Conservation (phyloP, 345 rosid genomes). For the Crucihimalaya himalaica region DNA sequence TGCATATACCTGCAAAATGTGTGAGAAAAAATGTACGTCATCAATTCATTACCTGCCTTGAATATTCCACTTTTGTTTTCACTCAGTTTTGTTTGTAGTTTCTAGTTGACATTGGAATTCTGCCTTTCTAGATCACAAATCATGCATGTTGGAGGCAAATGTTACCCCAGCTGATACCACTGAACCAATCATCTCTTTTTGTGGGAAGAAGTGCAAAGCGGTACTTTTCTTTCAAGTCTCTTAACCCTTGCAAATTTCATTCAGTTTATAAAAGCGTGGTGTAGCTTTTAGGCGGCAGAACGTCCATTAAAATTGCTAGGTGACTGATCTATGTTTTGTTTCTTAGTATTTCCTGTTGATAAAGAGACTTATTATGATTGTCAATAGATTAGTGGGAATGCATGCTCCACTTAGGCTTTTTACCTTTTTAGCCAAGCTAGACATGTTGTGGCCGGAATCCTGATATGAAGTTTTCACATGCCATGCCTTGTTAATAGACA, state of each 20-base stretch:
- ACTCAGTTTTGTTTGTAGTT: background rate
- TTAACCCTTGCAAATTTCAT: background rate
- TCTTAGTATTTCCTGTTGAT: background rate
- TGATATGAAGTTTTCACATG: too few species aligned
- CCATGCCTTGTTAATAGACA: background rate
- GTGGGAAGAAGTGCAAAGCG: constrained; percentile 68
- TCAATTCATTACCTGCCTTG: constrained; percentile 18
- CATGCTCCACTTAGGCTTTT: background rate
- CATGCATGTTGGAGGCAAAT: constrained; percentile 56
- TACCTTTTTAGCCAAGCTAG: background rate
- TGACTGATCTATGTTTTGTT: background rate
- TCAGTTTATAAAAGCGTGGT: background rate
- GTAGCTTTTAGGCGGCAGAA: background rate
- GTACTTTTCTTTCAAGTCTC: constrained; percentile 43
- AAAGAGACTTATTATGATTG: background rate
- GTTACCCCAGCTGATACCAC: constrained; percentile 38
- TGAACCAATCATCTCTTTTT: constrained; percentile 47
- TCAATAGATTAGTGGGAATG: background rate
- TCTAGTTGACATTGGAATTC: constrained; percentile 21
- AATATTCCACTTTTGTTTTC: constrained; percentile 3
- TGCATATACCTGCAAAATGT: constrained; percentile 52
- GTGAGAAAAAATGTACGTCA: constrained; percentile 72
- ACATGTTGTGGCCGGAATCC: background rate
- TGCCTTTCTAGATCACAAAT: constrained; percentile 58
- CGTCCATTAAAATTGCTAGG: background rate